These are phyloP conservation scores for Ciborinia camelliae DNA, from an alignment of 2,329 filamentous ascomycete species.

Conservation along the genomic window DNA sequence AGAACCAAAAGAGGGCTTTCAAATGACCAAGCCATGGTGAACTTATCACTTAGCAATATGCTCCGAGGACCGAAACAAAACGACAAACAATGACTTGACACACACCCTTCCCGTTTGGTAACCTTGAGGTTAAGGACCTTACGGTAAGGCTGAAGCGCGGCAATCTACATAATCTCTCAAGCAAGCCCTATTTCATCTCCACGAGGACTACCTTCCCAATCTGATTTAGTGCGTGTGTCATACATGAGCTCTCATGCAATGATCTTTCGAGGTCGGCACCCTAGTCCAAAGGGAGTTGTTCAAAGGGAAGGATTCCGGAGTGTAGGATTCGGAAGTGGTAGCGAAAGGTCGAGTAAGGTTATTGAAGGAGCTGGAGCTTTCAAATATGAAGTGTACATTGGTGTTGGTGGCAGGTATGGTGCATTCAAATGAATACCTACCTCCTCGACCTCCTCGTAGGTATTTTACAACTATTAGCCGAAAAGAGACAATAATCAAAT, in stretches of 20 bases:
- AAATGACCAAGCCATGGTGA: not conserved
- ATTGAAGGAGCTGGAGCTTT: not conserved
- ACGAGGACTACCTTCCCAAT: not conserved
- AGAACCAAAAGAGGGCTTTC: not conserved
- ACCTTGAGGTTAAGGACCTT: not conserved
- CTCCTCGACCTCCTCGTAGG: not conserved
- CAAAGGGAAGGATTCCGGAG: not conserved
- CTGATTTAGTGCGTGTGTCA: not conserved
- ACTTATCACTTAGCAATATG: not conserved
- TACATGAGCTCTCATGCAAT: conserved; percentile 3
- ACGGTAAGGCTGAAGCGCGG: conserved; percentile 16
- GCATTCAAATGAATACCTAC: not conserved
- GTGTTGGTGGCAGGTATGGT: not conserved
- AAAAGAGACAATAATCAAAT: not conserved
- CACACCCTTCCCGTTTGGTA: not conserved
- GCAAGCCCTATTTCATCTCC: not conserved
- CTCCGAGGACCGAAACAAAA: not conserved
- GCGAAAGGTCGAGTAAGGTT: not conserved
- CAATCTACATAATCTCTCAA: conserved; percentile 15
- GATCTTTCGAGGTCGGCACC: not conserved
- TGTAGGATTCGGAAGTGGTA: not conserved
- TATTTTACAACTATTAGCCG: no score
- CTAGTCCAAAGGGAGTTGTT: not conserved
- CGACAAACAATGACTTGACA: not conserved
- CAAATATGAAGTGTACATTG: not conserved